Evolutionary conservation across 2,329 filamentous ascomycete species (phyloP), one percentile per base, ranked within the genome.

Genomic region (Alternaria brassicae): DNA sequence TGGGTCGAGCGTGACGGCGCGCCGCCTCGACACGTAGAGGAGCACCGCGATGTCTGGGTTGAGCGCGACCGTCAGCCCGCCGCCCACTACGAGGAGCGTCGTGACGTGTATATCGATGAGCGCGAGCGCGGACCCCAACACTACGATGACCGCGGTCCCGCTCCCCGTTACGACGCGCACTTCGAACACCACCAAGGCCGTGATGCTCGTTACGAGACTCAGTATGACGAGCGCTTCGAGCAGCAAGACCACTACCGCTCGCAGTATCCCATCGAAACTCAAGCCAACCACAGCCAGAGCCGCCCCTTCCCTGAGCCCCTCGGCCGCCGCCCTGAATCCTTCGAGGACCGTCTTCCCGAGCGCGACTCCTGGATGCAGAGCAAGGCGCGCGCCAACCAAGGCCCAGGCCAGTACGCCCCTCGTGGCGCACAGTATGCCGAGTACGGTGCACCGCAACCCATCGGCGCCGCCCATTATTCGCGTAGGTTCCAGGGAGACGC

Each of bases 311-410:
- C 63, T 10, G 57, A 67, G 54, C 72, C 70, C 13, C 69, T 72
- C 2, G 71, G 69, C 45, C 73, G 73, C 44, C 72, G 72, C 56
- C 66, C 72, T 2, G 73, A 76, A 51, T 70, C 72, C 12, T 76
- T 71, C 37, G 74, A 77, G 49, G 74, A 76, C 63, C 73, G 72
- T 45, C 68, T 75, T n/a, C 74, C 73, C 3, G 72, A 77, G 53
- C 71, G 74, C 57, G 72, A 75, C 30, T 66, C 68, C 25, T 77
- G 68, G 67, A 76, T 75, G 71, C 69, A 75, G 59, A 72, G 69
- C 64, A 57, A 66, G 2, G 51, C 55, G 21, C 65, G 63, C 55
- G 51, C 65, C 36, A 49, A 45, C 40, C 57, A 58, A 17, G 56
- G 44, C 27, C 54, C 51, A 37, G 65, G 60, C 40, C 62, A 63